Conservation (phyloP, 2,329 filamentous ascomycete genomes). For the Aspergillus luchuensis region DNA sequence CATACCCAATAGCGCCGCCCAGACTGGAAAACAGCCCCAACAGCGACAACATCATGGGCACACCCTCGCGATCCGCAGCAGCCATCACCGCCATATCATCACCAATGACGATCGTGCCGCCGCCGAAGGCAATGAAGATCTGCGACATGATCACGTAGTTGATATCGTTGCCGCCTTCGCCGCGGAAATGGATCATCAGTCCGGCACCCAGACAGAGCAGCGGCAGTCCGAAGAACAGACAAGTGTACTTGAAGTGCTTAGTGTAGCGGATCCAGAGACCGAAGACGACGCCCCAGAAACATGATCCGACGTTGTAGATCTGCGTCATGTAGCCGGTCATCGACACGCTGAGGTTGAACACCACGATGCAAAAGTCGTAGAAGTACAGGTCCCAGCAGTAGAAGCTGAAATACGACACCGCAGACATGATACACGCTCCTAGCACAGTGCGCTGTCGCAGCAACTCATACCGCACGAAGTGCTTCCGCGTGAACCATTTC, state of each 20-base stretch:
- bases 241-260: constrained; percentile 56
- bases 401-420: constrained; percentile 51
- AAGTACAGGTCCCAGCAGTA: constrained; percentile 59
- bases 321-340: constrained; percentile 52
- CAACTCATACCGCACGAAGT: constrained; percentile 59
- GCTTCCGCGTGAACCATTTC: constrained; percentile 52
- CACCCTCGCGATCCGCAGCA: constrained; percentile 56
- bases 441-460: constrained; percentile 54
- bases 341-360: constrained; percentile 49
- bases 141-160: constrained; percentile 58
- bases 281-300: constrained; percentile 53
- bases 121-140: constrained; percentile 58
- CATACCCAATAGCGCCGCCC: constrained; percentile 38
- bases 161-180: constrained; percentile 47
- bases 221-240: constrained; percentile 55
- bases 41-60: constrained; percentile 50
- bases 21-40: constrained; percentile 39
- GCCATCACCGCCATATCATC: constrained; percentile 62
- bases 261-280: constrained; percentile 53
- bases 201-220: constrained; percentile 55
- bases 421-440: constrained; percentile 54
- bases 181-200: constrained; percentile 60
- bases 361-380: constrained; percentile 56
- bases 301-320: constrained; percentile 58
- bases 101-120: constrained; percentile 56